Percentiles rank a stretch among this genome's conserved stretches.
Conservation (phyloP, 257 asterid species). For the Scutellaria barbata region DNA sequence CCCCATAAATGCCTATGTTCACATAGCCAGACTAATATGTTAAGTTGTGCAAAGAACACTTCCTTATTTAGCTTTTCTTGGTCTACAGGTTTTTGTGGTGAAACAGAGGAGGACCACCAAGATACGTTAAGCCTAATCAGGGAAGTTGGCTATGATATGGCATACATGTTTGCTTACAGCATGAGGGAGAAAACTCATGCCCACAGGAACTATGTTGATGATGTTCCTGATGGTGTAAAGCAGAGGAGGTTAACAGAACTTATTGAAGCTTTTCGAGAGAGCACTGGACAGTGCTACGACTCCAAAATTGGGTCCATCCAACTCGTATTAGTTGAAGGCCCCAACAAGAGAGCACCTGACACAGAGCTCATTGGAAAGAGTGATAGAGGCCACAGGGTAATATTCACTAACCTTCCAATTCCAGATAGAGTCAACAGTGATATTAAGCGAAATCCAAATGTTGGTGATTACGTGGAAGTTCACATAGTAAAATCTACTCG, state of each 20-base stretch:
- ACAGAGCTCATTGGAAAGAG: constrained; percentile 93
- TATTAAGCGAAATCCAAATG: constrained; percentile 59
- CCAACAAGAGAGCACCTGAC: constrained; percentile 90
- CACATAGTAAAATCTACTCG: constrained; percentile 67
- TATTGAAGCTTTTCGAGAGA: constrained; percentile 78
- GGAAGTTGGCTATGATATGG: constrained; percentile 89
- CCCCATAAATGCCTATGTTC: background rate
- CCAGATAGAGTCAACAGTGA: constrained; percentile 58
- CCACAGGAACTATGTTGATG: constrained; percentile 85
- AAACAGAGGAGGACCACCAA: constrained; percentile 90
- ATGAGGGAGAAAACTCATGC: constrained; percentile 99
- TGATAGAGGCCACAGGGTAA: constrained; percentile 92
- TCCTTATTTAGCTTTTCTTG: constrained; percentile 30
- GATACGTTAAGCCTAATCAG: constrained; percentile 74
- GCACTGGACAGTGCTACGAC: constrained; percentile 84
- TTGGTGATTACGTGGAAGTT: constrained; percentile 87
- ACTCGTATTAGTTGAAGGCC: constrained; percentile 94
- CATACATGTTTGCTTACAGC: constrained; percentile 99
- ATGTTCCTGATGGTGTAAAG: constrained; percentile 79
- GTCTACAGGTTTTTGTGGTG: constrained; percentile 89
- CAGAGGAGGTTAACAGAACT: constrained; percentile 90
- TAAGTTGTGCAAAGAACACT: constrained; percentile 4
- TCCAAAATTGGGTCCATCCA: constrained; percentile 75
- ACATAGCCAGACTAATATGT: constrained; percentile 6
- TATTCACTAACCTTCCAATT: constrained; percentile 56